Evolutionary conservation across 2,329 filamentous ascomycete species (phyloP).

Genomic region (Penicillium italicum): DNA sequence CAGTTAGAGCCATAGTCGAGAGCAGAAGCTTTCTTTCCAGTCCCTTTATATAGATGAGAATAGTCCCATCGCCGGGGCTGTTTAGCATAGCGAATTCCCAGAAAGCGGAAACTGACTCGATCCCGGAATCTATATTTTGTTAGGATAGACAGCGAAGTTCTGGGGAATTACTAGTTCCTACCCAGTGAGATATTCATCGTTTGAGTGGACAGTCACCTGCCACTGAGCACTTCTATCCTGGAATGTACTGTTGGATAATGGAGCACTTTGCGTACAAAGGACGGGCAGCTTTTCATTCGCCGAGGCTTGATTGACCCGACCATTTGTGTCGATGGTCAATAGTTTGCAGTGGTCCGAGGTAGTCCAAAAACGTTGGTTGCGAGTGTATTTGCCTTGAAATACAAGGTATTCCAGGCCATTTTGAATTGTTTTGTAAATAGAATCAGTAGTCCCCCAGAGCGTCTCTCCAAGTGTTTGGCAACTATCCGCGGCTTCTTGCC

Average conservation of each 20-base stretch:
- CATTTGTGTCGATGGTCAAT: conserved; percentile 12
- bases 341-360: conserved; percentile 1
- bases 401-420: conserved; percentile 15
- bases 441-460: conserved; percentile 9
- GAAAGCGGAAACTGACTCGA: conserved; percentile 51
- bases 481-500: conserved; percentile 12
- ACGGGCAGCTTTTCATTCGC: conserved; percentile 12
- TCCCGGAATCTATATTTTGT: conserved; percentile 45
- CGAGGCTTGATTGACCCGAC: conserved; percentile 8
- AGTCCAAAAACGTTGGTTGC: conserved; percentile 15
- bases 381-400: conserved; percentile 8
- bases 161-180: background rate
- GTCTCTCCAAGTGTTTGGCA: conserved; percentile 16
- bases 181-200: conserved; percentile 20
- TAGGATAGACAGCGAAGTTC: background rate
- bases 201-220: conserved; percentile 17
- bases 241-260: conserved; percentile 9
- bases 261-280: conserved; percentile 19
- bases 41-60: conserved; percentile 46
- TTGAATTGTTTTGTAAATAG: conserved; percentile 1
- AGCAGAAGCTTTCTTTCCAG: conserved; percentile 47
- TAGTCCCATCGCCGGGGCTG: conserved; percentile 45
- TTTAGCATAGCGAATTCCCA: conserved; percentile 47
- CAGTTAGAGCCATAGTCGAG: conserved; percentile 37
- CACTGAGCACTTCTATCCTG: conserved; percentile 15